Percentiles rank a stretch among this genome's conserved stretches.
phyloP scores from a whole-genome alignment of 768 basidiomycete genomes.

The Mycena haematopus region DNA sequence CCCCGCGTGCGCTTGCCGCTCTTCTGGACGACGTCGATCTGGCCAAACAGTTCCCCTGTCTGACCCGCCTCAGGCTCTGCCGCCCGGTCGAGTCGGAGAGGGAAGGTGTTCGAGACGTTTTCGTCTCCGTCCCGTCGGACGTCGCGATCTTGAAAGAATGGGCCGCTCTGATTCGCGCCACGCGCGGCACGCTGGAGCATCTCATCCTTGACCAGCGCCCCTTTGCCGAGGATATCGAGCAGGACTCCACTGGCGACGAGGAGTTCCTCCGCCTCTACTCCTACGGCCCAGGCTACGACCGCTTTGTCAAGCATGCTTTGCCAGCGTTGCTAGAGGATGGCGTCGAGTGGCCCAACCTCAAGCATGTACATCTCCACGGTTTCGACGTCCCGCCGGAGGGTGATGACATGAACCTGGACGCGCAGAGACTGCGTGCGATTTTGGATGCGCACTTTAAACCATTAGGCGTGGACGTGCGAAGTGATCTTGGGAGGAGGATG shows the following conservation, averaged over 20 bases:
- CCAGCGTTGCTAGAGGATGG: neutral
- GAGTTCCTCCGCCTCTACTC: neutral
- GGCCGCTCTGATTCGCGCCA: neutral
- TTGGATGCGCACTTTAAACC: neutral
- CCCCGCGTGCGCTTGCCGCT: neutral
- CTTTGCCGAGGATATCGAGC: neutral
- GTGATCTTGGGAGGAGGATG: neutral
- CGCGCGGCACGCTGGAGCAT: constrained; percentile 1
- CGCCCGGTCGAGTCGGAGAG: neutral
- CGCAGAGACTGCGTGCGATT: neutral
- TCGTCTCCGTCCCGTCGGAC: neutral
- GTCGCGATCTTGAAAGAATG: neutral
- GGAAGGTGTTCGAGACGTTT: neutral
- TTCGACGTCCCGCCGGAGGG: neutral
- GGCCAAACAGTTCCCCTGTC: neutral
- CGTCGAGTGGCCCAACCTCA: neutral
- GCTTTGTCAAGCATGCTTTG: neutral
- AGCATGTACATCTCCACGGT: neutral
- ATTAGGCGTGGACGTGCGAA: neutral
- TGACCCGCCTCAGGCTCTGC: neutral
- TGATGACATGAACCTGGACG: neutral
- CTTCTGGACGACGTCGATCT: neutral
- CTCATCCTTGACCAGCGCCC: neutral
- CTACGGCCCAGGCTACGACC: neutral
- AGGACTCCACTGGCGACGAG: neutral